These are phyloP conservation scores for Talaromyces piceae DNA, from an alignment of 2,329 filamentous ascomycete species.

Conservation along the genomic window DNA sequence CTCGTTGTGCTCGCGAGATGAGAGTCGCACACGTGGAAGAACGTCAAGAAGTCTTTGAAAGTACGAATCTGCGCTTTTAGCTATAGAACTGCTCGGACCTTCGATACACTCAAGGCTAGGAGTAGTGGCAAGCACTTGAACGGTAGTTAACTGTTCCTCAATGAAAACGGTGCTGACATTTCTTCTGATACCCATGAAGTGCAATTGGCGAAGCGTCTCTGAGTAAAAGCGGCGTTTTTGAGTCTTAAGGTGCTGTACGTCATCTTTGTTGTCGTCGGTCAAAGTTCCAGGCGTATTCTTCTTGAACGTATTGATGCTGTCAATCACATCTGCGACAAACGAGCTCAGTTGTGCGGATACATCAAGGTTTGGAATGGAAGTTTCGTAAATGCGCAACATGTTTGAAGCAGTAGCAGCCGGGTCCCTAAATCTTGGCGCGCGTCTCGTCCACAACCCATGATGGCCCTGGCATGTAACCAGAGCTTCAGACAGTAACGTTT, in stretches of 20 bases:
- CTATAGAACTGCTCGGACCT: conserved; percentile 13
- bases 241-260: conserved; percentile 81
- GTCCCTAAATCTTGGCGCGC: conserved; percentile 63
- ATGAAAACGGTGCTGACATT: conserved; percentile 72
- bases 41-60: conserved; percentile 74
- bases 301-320: conserved; percentile 64
- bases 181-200: conserved; percentile 81
- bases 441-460: conserved; percentile 31
- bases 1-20: conserved; percentile 66
- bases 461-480: conserved; percentile 25
- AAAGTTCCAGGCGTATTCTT: conserved; percentile 75
- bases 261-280: conserved; percentile 77
- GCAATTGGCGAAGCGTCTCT: conserved; percentile 73
- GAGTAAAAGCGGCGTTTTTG: conserved; percentile 86
- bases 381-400: conserved; percentile 59
- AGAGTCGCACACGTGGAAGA: conserved; percentile 59
- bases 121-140: conserved; percentile 59
- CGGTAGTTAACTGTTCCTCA: conserved; percentile 62
- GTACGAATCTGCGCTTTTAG: conserved; percentile 56
- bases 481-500: conserved; percentile 19
- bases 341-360: conserved; percentile 54
- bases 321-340: conserved; percentile 62
- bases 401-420: conserved; percentile 61
- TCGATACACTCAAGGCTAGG: conserved; percentile 26
- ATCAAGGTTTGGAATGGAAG: conserved; percentile 47